phyloP scores from a whole-genome alignment of 306 rosid genomes.

The Cicer bijugum region DNA sequence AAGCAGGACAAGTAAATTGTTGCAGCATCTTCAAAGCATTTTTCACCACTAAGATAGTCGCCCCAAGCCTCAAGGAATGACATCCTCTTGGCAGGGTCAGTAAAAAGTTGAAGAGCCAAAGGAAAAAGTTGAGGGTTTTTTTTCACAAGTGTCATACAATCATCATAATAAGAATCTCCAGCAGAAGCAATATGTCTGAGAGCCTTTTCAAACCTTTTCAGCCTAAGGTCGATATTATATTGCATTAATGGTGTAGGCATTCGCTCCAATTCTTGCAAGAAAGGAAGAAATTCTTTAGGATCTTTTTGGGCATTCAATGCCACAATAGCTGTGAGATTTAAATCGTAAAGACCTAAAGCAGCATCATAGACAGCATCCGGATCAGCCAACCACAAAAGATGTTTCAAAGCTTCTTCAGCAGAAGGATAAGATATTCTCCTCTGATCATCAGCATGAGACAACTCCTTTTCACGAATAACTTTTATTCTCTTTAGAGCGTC shows the following conservation, averaged over 20 bases:
- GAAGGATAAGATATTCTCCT: conserved; percentile 66
- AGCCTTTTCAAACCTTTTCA: conserved; percentile 85
- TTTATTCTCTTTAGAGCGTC: conserved; percentile 93
- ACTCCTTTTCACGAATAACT: conserved; percentile 78
- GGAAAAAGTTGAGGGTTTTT: conserved; percentile 83
- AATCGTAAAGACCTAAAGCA: conserved; percentile 96
- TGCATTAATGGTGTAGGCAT: conserved; percentile 76
- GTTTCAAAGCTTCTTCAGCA: conserved; percentile 95
- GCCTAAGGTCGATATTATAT: conserved; percentile 87
- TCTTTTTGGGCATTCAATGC: conserved; percentile 96
- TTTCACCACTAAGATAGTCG: conserved; percentile 74
- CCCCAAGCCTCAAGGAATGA: conserved; percentile 96
- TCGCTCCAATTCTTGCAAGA: conserved; percentile 78
- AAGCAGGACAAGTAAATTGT: conserved; percentile 77
- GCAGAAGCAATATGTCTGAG: conserved; percentile 87
- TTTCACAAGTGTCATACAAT: conserved; percentile 78
- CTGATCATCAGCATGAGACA: conserved; percentile 67
- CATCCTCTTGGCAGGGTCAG: conserved; percentile 68
- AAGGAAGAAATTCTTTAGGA: conserved; percentile 96
- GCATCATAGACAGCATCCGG: conserved; percentile 86
- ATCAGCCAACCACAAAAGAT: conserved; percentile 93
- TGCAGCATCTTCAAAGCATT: conserved; percentile 86
- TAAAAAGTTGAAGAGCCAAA: conserved; percentile 79
- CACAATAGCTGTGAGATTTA: conserved; percentile 92
- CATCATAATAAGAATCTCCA: conserved; percentile 80